Percentiles rank a stretch among this genome's conserved stretches.
Evolutionary conservation across 768 basidiomycete species (phyloP).

Genomic region (Tylopilus sp.): DNA sequence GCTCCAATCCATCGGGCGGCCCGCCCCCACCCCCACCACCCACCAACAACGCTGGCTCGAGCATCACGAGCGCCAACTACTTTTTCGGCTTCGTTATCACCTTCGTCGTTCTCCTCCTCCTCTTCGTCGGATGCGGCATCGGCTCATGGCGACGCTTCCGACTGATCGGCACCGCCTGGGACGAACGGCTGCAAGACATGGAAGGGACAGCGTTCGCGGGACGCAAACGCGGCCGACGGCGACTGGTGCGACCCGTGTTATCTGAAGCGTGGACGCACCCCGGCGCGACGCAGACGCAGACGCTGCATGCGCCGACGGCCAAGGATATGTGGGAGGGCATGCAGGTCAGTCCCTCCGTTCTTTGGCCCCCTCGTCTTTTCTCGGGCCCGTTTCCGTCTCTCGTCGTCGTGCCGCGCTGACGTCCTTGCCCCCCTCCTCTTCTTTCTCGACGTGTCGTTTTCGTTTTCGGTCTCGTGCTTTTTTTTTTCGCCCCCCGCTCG

Average conservation of each 20-base stretch:
- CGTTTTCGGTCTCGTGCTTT: background rate
- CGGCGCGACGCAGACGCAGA: background rate
- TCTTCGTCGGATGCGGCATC: slow-evolving; percentile 52
- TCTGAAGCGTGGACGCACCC: slow-evolving; percentile 20
- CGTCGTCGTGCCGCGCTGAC: background rate
- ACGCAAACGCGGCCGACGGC: slow-evolving; percentile 18
- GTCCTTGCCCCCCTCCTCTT: too few species aligned
- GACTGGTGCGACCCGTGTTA: slow-evolving; percentile 15
- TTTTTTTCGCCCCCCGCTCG: background rate
- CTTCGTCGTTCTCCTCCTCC: slow-evolving; percentile 36
- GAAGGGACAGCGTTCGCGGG: slow-evolving; percentile 1
- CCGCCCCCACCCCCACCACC: background rate
- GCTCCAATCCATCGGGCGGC: background rate
- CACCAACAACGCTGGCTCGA: background rate
- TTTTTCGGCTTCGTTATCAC: slow-evolving; percentile 34
- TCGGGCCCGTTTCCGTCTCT: background rate
- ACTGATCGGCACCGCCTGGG: slow-evolving; percentile 19
- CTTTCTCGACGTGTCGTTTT: too few species aligned
- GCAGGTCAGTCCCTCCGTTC: slow-evolving; percentile 21
- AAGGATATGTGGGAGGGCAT: slow-evolving; percentile 13
- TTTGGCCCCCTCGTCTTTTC: background rate
- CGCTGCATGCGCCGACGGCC: background rate
- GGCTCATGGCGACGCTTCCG: slow-evolving; percentile 41
- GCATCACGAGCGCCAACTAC: slow-evolving; percentile 24
- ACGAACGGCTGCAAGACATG: slow-evolving; percentile 15